These are phyloP conservation scores for Hypoxylon sp. DNA, from an alignment of 2,329 filamentous ascomycete genomes.

Conservation along the genomic window DNA sequence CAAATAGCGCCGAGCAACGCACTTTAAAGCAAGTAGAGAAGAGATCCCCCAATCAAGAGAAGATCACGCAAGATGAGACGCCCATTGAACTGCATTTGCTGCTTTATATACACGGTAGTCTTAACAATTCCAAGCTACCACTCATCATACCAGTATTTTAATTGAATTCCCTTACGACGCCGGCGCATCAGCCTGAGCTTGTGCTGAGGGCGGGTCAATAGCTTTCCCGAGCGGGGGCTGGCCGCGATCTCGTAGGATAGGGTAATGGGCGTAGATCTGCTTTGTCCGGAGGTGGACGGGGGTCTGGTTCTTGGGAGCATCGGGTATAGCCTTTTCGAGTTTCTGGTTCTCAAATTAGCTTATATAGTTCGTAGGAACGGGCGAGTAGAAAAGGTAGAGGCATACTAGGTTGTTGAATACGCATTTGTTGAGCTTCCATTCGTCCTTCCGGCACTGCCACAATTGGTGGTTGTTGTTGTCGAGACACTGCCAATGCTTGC, in stretches of 20 bases:
- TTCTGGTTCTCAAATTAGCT: slow-evolving; percentile 63
- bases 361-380: neutral
- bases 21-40: neutral
- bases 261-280: slow-evolving; percentile 71
- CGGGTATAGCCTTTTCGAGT: slow-evolving; percentile 83
- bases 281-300: slow-evolving; percentile 79
- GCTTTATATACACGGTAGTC: slow-evolving; percentile 37
- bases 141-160: neutral
- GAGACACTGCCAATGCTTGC: slow-evolving; percentile 92
- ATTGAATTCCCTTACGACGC: slow-evolving; percentile 36
- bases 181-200: slow-evolving; percentile 43
- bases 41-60: neutral
- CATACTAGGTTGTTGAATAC: slow-evolving; percentile 95
- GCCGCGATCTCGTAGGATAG: slow-evolving; percentile 52
- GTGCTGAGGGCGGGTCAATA: slow-evolving; percentile 48
- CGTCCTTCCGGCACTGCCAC: slow-evolving; percentile 90
- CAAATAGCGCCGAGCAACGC: neutral
- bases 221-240: slow-evolving; percentile 49
- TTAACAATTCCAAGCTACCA: slow-evolving; percentile 16
- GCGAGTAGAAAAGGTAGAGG: slow-evolving; percentile 36
- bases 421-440: slow-evolving; percentile 93
- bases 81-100: slow-evolving; percentile 25
- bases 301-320: slow-evolving; percentile 74
- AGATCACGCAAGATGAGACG: slow-evolving; percentile 1
- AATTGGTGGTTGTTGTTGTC: slow-evolving; percentile 98